phyloP scores from a whole-genome alignment of 2,329 filamentous ascomycete species.

The Penicillium sp. region DNA sequence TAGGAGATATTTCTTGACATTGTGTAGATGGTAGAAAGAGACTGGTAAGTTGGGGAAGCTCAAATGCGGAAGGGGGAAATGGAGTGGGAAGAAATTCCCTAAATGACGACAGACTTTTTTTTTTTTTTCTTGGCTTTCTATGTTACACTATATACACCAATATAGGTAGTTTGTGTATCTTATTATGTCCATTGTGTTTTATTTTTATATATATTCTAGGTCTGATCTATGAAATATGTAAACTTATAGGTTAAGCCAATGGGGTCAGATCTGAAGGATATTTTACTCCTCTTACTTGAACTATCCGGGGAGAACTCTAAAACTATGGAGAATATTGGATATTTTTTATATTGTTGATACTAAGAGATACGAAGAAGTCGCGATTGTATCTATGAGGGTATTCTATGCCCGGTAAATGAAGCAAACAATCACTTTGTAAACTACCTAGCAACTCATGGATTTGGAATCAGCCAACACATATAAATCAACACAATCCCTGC shows the following conservation, averaged over 20 bases:
- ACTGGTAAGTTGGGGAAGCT: background rate
- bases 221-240: background rate
- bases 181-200: background rate
- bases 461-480: too few relatives aligned
- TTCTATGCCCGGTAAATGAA: too few relatives aligned
- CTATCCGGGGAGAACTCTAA: background rate
- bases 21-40: background rate
- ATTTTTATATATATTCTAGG: background rate
- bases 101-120: constrained; percentile 12
- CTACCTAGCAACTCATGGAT: too few relatives aligned
- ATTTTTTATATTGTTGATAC: too few relatives aligned
- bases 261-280: background rate
- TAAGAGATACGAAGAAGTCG: too few relatives aligned
- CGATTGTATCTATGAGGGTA: too few relatives aligned
- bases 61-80: background rate
- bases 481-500: too few relatives aligned
- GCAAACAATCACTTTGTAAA: too few relatives aligned
- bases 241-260: background rate
- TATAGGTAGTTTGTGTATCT: too few relatives aligned
- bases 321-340: background rate
- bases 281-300: background rate
- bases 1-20: constrained; percentile 54
- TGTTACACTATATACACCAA: background rate
- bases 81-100: background rate
- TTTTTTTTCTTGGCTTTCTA: background rate